Evolutionary conservation across 768 basidiomycete genomes (phyloP).

Genomic region (Tricholoma sp.): DNA sequence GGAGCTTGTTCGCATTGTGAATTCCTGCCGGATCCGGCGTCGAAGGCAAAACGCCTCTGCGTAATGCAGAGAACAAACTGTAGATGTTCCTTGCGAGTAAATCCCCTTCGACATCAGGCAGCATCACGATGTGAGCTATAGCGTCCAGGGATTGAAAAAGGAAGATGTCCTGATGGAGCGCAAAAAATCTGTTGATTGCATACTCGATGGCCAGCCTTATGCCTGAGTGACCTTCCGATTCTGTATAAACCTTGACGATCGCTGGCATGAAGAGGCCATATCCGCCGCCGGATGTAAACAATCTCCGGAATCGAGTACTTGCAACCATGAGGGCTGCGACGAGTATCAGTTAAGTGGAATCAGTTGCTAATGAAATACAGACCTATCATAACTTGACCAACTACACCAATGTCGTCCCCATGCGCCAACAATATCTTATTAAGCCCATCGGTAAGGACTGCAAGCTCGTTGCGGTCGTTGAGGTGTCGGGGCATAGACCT

Average conservation of each 20-base stretch:
- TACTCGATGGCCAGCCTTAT: constrained; percentile 70
- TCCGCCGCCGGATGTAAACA: constrained; percentile 67
- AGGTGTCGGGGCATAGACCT: constrained; percentile 66
- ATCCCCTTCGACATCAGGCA: constrained; percentile 42
- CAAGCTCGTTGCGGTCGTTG: constrained; percentile 64
- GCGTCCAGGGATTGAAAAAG: constrained; percentile 69
- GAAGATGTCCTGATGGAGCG: constrained; percentile 67
- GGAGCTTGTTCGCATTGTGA: constrained; percentile 51
- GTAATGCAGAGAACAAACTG: constrained; percentile 54
- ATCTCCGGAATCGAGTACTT: constrained; percentile 68
- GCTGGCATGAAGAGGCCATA: constrained; percentile 74
- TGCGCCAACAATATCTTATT: constrained; percentile 65
- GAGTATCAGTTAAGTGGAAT: constrained; percentile 3
- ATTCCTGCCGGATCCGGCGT: constrained; percentile 63
- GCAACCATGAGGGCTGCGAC: constrained; percentile 63
- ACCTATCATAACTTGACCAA: constrained; percentile 74
- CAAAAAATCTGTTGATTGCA: constrained; percentile 65
- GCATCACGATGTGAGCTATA: constrained; percentile 47
- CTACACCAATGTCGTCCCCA: constrained; percentile 70
- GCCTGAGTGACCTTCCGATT: constrained; percentile 48
- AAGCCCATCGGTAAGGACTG: constrained; percentile 60
- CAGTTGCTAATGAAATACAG: constrained; percentile 17
- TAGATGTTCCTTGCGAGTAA: constrained; percentile 56
- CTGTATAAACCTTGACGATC: constrained; percentile 64
- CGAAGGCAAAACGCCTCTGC: constrained; percentile 31